Evolutionary conservation across 2,329 filamentous ascomycete species (phyloP).

Genomic region (Colletotrichum coccodes): DNA sequence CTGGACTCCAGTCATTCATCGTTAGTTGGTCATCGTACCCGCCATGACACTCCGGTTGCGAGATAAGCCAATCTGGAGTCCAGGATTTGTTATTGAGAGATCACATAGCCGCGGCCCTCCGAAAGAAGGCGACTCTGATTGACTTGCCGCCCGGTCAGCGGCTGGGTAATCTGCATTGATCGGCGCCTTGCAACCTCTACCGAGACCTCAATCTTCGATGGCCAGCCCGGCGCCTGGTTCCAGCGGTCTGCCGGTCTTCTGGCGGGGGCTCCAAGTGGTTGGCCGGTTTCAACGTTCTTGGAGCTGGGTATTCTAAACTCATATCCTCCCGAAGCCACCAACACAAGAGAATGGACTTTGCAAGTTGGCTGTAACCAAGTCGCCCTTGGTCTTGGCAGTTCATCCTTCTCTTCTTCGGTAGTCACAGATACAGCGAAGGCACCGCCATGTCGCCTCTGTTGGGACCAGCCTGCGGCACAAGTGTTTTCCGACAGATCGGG

Average conservation of each 20-base stretch:
- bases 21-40: not conserved
- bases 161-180: not conserved
- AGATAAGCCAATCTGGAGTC: not conserved
- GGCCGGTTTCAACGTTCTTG: not conserved
- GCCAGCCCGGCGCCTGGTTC: not conserved
- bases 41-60: not conserved
- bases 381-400: not conserved
- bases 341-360: not conserved
- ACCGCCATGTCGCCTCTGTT: not conserved
- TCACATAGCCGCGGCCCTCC: not conserved
- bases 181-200: slow-evolving; percentile 1
- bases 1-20: not conserved
- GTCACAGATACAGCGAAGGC: not conserved
- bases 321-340: not conserved
- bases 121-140: not conserved
- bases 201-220: not conserved
- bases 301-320: not conserved
- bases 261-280: not conserved
- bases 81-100: not conserved
- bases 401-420: not conserved
- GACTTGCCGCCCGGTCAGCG: not conserved
- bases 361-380: not conserved
- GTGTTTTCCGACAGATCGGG: not conserved
- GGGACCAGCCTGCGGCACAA: not conserved
- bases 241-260: not conserved